phyloP scores from a whole-genome alignment of 805 yeast species.

The Tetrapisispora fleetii region DNA sequence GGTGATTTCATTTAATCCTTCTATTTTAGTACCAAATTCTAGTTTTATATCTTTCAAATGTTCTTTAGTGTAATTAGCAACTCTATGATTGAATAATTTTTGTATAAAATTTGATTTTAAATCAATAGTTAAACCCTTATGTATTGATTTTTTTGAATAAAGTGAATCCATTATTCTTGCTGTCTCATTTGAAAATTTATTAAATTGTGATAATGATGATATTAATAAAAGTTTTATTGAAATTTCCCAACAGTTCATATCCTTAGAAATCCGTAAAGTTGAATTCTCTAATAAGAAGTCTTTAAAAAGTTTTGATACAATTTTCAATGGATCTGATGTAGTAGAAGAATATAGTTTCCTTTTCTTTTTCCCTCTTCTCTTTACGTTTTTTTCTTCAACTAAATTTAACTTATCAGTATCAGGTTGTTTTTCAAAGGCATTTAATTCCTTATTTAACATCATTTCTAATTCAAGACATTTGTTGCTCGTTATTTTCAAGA shows the following conservation, averaged over 20 bases:
- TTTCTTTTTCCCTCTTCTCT: not conserved
- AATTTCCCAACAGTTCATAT: not conserved
- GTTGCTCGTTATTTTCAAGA: not conserved
- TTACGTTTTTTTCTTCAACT: not conserved
- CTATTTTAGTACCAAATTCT: slow-evolving; percentile 3
- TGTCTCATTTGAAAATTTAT: slow-evolving; percentile 21
- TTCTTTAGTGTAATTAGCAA: slow-evolving; percentile 14
- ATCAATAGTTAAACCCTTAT: not conserved
- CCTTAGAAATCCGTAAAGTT: not conserved
- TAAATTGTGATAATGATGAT: slow-evolving; percentile 6
- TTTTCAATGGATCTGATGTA: not conserved
- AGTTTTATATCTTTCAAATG: slow-evolving; percentile 4
- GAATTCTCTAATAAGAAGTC: not conserved
- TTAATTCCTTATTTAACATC: not conserved
- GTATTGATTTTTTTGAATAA: slow-evolving; percentile 7
- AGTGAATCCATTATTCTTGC: slow-evolving; percentile 15
- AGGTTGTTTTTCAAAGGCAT: not conserved
- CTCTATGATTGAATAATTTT: slow-evolving; percentile 18
- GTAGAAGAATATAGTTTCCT: not conserved
- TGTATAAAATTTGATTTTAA: slow-evolving; percentile 15
- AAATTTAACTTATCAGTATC: not conserved
- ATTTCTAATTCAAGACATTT: slow-evolving; percentile 1
- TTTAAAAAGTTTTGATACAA: not conserved
- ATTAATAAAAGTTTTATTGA: not conserved
- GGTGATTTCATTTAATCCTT: slow-evolving; percentile 10